Evolutionary conservation across 2,329 filamentous ascomycete genomes (phyloP), one percentile per base, ranked within the genome.

Genomic region (Botryotinia convoluta): DNA sequence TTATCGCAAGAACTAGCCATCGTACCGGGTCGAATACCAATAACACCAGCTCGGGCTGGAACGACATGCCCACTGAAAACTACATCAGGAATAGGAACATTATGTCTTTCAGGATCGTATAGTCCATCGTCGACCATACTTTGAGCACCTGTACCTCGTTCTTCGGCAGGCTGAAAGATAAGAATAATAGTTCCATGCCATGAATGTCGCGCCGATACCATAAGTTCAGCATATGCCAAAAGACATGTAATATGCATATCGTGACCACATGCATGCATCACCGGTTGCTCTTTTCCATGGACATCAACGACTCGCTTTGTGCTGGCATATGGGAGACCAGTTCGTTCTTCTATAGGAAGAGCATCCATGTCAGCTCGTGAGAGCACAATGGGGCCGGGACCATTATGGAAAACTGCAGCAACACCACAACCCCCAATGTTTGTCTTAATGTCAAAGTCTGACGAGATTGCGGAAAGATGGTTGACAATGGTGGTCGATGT

Each of bases 201-300:
- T 0, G 75, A 54, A 0, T 83, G 75, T 80, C 83, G 0, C 81
- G 79, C 0, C 12, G 80, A 80, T 0, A 83, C 80, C 0, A 93
- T 82, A 0, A 85, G 81, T 29, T 85, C 82, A 0, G 87, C 85
- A 0, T 86, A 85, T 0, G 85, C 90, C 2, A 92, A 82, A 2
- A 91, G 82, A 37, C 83, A 82, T 0, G 87, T 84, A 42, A 91
- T 86, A 78, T 92, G 89, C 83, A 90, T 88, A 76, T 91, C 89
- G 77, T 92, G 90, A 0, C 90, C 90, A 79, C 90, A 92, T 44
- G 90, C 89, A 81, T 92, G 90, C 89, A 92, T 91, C 0, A 90
- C 87, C 0, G 88, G 86, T 69, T 86, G 85, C 69, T 84, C 82
- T 0, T 81, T 79, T 0, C 87, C 87, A 75, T 86, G 84, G 48